A percentile compares a stretch with the other conserved stretches of the same genome.
phyloP scores from a whole-genome alignment of 805 yeast genomes.

The Nakazawaea ambrosiae region DNA sequence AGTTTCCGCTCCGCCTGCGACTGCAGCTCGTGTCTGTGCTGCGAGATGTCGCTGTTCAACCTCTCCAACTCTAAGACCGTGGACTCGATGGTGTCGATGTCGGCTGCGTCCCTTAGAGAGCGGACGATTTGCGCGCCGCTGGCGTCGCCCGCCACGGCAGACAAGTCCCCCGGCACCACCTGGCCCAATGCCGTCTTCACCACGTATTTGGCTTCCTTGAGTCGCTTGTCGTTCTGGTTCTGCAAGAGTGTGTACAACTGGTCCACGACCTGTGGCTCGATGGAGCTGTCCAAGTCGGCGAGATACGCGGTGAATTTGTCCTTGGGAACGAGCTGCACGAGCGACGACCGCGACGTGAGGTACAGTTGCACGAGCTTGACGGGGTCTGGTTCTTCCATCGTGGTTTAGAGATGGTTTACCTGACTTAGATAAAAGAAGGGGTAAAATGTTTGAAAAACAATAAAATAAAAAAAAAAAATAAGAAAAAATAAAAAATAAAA shows the following conservation, averaged over 20 bases:
- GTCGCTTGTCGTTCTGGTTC: conserved; percentile 5
- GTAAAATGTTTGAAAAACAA: not conserved
- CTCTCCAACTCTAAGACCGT: conserved; percentile 18
- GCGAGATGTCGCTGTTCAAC: conserved; percentile 22
- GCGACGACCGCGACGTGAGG: conserved; percentile 8
- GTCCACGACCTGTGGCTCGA: not conserved
- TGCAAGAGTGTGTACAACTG: conserved; percentile 1
- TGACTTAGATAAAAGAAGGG: not conserved
- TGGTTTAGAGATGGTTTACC: too few species aligned
- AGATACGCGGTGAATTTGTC: conserved; percentile 3
- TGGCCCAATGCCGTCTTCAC: not conserved
- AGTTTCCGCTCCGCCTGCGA: conserved; percentile 13
- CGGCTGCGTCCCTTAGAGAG: too few species aligned
- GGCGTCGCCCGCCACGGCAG: not conserved
- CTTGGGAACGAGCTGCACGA: conserved; percentile 5
- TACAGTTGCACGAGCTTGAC: conserved; percentile 6
- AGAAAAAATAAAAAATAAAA: not conserved
- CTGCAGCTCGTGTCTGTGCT: conserved; percentile 18
- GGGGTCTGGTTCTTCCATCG: conserved; percentile 25
- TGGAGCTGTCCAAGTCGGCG: not conserved
- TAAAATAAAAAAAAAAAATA: too few species aligned
- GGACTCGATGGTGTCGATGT: conserved; percentile 6
- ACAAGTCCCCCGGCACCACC: not conserved
- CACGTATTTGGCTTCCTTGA: conserved; percentile 2
- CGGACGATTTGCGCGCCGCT: not conserved